phyloP scores from a whole-genome alignment of 345 rosid species.

The Populus tremula region DNA sequence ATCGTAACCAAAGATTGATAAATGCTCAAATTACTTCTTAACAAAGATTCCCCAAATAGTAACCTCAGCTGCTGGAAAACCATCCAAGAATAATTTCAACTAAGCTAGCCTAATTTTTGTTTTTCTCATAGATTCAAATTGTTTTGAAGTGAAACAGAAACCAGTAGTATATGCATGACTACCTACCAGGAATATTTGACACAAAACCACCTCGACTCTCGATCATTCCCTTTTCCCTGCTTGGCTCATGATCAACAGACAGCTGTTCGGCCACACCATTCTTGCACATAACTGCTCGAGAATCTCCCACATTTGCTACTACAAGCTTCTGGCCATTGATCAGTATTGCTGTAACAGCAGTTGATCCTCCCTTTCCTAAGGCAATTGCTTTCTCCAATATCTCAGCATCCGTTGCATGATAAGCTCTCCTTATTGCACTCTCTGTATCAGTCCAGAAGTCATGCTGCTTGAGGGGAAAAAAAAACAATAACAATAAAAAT shows the following conservation, averaged over 20 bases:
- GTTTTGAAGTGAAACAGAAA: background rate
- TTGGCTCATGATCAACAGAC: constrained; percentile 85
- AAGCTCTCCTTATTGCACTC: constrained; percentile 68
- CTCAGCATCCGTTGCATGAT: constrained; percentile 56
- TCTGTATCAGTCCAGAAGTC: constrained; percentile 72
- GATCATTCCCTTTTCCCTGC: constrained; percentile 55
- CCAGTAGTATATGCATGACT: background rate
- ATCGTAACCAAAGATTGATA: no score
- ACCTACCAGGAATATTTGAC: constrained; percentile 72
- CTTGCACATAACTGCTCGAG: constrained; percentile 73
- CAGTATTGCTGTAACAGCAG: constrained; percentile 83
- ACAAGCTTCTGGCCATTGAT: constrained; percentile 67
- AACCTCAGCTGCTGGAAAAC: background rate
- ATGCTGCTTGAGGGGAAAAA: constrained; percentile 35
- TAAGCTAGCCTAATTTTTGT: no score
- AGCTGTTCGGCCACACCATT: constrained; percentile 66
- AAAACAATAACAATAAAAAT: background rate
- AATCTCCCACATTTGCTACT: constrained; percentile 89
- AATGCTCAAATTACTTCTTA: background rate
- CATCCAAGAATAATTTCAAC: no score
- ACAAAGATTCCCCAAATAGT: background rate
- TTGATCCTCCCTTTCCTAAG: constrained; percentile 88
- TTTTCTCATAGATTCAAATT: background rate
- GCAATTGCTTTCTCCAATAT: constrained; percentile 50
- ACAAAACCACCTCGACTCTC: constrained; percentile 85